These are phyloP conservation scores for Pseudoturritis turrita DNA, from an alignment of 345 rosid genomes.

Conservation along the genomic window DNA sequence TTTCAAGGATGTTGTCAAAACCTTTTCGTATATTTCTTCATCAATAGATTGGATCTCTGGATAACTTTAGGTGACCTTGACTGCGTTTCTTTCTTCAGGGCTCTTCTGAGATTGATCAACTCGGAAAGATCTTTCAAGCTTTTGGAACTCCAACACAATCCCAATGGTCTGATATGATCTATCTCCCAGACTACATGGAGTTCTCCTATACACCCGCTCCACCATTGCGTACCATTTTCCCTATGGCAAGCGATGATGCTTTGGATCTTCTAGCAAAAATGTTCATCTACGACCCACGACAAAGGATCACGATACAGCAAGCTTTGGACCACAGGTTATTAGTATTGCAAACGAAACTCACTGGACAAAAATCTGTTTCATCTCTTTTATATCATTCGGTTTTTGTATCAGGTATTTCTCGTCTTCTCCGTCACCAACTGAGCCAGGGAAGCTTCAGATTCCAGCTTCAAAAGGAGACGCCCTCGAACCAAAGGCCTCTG, in stretches of 20 bases:
- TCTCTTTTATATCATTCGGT: neutral
- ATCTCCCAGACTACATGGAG: constrained; percentile 54
- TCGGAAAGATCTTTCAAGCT: constrained; percentile 54
- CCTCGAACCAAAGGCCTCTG: constrained; percentile 23
- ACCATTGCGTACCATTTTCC: constrained; percentile 43
- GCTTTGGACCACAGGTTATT: constrained; percentile 55
- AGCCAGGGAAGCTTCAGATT: constrained; percentile 39
- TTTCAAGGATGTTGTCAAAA: neutral
- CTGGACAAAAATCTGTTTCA: neutral
- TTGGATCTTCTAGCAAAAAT: constrained; percentile 49
- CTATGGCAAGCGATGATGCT: constrained; percentile 57
- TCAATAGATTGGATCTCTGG: no score
- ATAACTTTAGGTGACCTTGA: no score
- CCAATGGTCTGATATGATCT: constrained; percentile 54
- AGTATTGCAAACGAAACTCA: neutral
- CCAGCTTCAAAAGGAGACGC: constrained; percentile 39
- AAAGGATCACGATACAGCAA: constrained; percentile 49
- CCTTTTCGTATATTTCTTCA: neutral
- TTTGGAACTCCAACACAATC: constrained; percentile 54
- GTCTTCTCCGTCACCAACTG: constrained; percentile 39
- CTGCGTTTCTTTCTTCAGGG: constrained; percentile 34
- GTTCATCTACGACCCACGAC: constrained; percentile 54
- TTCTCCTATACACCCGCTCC: constrained; percentile 42
- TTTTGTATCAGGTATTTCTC: constrained; percentile 33
- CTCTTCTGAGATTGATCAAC: constrained; percentile 51